phyloP scores from a whole-genome alignment of 116 monocot genomes.

The Iris pallida region DNA sequence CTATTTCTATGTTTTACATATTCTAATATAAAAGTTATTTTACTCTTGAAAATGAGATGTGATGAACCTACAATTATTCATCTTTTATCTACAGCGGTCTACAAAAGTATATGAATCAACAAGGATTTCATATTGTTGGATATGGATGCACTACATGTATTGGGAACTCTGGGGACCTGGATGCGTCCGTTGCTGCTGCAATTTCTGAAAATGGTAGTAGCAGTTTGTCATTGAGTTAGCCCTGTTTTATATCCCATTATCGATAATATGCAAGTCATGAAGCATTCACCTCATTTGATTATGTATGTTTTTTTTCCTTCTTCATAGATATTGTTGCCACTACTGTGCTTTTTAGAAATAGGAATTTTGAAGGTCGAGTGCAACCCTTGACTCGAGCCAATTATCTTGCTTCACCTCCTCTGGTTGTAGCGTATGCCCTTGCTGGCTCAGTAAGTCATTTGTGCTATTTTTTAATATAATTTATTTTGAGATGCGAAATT shows the following conservation, averaged over 20 bases:
- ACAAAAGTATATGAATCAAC: conserved; percentile 58
- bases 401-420: conserved; percentile 33
- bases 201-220: conserved; percentile 69
- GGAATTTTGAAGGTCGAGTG: conserved; percentile 39
- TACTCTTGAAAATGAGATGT: too few species aligned
- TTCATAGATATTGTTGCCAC: conserved; percentile 34
- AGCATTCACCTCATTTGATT: too few species aligned
- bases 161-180: conserved; percentile 74
- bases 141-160: conserved; percentile 80
- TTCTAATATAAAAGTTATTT: too few species aligned
- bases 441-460: conserved; percentile 12
- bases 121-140: conserved; percentile 69
- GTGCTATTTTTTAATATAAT: too few species aligned
- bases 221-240: too few species aligned
- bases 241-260: too few species aligned
- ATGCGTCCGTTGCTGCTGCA: conserved; percentile 50
- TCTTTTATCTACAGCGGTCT: too few species aligned
- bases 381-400: conserved; percentile 31
- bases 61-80: too few species aligned
- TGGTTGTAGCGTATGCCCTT: conserved; percentile 39
- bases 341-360: conserved; percentile 31
- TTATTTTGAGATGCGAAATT: too few species aligned
- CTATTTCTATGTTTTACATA: too few species aligned
- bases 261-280: too few species aligned
- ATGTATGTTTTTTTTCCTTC: too few species aligned